Conservation (phyloP, 768 basidiomycete species). For the Gymnopilus junonius region DNA sequence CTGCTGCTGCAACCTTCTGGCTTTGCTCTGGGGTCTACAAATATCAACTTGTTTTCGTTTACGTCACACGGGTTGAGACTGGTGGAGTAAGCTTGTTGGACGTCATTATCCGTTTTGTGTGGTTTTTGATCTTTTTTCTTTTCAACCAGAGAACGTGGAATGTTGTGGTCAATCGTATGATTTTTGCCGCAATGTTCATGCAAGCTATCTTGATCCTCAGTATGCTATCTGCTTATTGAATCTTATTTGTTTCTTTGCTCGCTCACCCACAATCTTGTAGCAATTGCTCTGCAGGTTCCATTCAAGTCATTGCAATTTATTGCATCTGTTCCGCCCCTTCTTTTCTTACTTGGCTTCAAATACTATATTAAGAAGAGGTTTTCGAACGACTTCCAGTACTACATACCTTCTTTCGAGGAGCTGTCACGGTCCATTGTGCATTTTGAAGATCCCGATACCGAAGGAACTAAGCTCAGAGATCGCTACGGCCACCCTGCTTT, state of each 20-base stretch:
- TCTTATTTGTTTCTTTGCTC: constrained; percentile 7
- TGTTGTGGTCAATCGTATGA: constrained; percentile 73
- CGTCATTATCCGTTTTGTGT: not conserved
- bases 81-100: constrained; percentile 65
- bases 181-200: constrained; percentile 73
- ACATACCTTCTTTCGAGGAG: constrained; percentile 69
- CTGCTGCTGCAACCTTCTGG: constrained; percentile 77
- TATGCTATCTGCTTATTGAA: constrained; percentile 38
- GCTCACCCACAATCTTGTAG: constrained; percentile 41
- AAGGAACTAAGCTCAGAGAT: constrained; percentile 66
- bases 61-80: constrained; percentile 74
- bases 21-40: constrained; percentile 76
- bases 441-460: constrained; percentile 61
- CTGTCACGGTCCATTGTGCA: constrained; percentile 61
- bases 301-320: constrained; percentile 64
- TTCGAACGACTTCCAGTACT: constrained; percentile 67
- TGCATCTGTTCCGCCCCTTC: constrained; percentile 71
- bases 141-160: constrained; percentile 72
- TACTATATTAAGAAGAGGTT: constrained; percentile 65
- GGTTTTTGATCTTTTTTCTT: not conserved
- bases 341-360: constrained; percentile 75
- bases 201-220: constrained; percentile 75
- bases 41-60: constrained; percentile 87
- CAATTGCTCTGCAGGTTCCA: constrained; percentile 70
- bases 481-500: constrained; percentile 88